Base-by-base conservation (phyloP, 2,329 filamentous ascomycete species). In the Alternaria viburni region DNA sequence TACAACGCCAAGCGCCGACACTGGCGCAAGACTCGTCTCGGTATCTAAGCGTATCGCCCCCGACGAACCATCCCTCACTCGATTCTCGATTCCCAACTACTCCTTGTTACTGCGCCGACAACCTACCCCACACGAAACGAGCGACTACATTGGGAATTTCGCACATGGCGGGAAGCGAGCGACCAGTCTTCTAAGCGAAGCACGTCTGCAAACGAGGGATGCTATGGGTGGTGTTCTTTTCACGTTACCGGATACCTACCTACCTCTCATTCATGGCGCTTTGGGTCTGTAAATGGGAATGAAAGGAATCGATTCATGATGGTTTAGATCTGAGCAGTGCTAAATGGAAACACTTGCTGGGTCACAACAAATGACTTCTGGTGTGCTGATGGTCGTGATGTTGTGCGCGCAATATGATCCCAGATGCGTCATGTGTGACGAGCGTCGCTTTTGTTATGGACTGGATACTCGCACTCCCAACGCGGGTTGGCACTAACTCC, bases 1-100 rank as follows among this genome's bases (percentile, higher is more conserved):
- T 99, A 99, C 91, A 99, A 99, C 89, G 94, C 96, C 81, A 99
- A 99, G 93, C 89, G 96, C 86, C 92, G 96, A 87, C 96, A 99
- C 85, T 99, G 96, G 96, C 93, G 96, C 88, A 99, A 99, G 95
- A 98, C 96, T 83, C 92, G 93, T 83, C 93, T 99, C 86, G 93
- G 93, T 83, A 96, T 99, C 88, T 99, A 96, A 88, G 89, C 85
- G 83, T 84, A 82, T 87, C 84, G 80, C 82, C 80, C 82, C 80
- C 77, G 72, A 71, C 77, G 69, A 67, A 61, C 69, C 69, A 72
- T 67, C 70, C 68, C 71, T 67, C 70, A 71, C 72, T 76, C 73
- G 73, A 72, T 74, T 74, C 70, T 71, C 75, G 69, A 74, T 74
- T 74, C 70, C 70, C 75, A 69, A 67, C 67, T 64, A 67, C 64